Percentiles rank a stretch among this genome's conserved stretches.
Evolutionary conservation across 176 grass and related monocot species (phyloP).

Genomic region (Ensete ventricosum): DNA sequence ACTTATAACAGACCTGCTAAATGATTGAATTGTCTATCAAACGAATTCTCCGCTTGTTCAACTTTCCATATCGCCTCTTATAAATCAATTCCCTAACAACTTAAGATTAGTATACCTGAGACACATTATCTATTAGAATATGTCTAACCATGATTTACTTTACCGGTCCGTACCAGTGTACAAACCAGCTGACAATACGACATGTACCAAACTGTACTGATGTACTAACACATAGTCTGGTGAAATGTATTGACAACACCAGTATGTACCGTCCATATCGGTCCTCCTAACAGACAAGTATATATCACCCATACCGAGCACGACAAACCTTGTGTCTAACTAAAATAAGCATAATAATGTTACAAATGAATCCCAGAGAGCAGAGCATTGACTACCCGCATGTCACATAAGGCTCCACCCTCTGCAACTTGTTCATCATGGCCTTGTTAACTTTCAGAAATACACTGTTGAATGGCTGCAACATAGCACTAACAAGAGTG

Average conservation of each 20-base stretch:
- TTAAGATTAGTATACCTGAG: constrained; percentile 76
- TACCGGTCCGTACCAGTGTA: too few species aligned
- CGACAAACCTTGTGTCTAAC: too few species aligned
- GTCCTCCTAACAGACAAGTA: too few species aligned
- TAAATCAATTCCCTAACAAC: constrained; percentile 73
- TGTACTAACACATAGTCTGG: too few species aligned
- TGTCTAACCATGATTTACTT: too few species aligned
- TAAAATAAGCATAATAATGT: neutral
- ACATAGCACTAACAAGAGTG: neutral
- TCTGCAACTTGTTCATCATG: constrained; percentile 83
- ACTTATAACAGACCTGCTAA: constrained; percentile 32
- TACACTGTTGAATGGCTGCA: constrained; percentile 83
- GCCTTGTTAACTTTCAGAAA: constrained; percentile 97
- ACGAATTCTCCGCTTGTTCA: constrained; percentile 80
- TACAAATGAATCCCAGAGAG: neutral
- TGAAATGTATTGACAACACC: too few species aligned
- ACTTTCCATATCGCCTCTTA: constrained; percentile 78
- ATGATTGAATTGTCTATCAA: constrained; percentile 57
- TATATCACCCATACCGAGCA: too few species aligned
- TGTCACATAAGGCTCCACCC: constrained; percentile 87
- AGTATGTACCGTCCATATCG: too few species aligned
- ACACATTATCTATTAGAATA: neutral
- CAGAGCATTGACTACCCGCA: constrained; percentile 41
- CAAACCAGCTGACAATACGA: too few species aligned
- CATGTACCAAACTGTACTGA: too few species aligned